These are phyloP conservation scores for Alternaria dauci DNA, from an alignment of 2,329 filamentous ascomycete species.

Conservation along the genomic window DNA sequence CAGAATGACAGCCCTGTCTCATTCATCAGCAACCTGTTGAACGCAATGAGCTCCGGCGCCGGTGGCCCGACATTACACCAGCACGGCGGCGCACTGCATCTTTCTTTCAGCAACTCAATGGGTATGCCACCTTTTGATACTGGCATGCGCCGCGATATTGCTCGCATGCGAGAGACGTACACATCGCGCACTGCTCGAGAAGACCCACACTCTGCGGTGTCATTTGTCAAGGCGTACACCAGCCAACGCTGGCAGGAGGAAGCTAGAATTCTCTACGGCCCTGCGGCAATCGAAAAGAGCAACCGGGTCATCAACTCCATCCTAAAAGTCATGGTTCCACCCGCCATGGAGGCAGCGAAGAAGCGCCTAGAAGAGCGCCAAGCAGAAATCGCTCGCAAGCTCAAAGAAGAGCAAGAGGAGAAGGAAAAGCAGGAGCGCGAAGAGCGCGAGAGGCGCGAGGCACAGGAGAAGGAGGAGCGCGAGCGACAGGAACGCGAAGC, in stretches of 20 bases:
- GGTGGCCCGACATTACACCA: conserved; percentile 40
- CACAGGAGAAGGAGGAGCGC: conserved; percentile 58
- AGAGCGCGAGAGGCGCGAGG: conserved; percentile 64
- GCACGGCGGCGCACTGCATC: conserved; percentile 59
- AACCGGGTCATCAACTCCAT: conserved; percentile 73
- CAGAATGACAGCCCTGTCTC: conserved; percentile 60
- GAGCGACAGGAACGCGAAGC: conserved; percentile 52
- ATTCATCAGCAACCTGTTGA: conserved; percentile 66
- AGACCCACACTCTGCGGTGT: conserved; percentile 76
- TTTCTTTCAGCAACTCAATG: conserved; percentile 58
- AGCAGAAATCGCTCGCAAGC: conserved; percentile 73
- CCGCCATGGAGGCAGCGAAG: conserved; percentile 83
- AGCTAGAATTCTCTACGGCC: conserved; percentile 82
- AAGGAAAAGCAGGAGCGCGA: conserved; percentile 68
- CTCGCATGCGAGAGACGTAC: conserved; percentile 42
- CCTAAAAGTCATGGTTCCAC: conserved; percentile 77
- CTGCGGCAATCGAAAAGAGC: conserved; percentile 72
- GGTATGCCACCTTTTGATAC: conserved; percentile 46
- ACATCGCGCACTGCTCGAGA: conserved; percentile 52
- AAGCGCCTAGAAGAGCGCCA: conserved; percentile 75
- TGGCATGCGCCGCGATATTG: conserved; percentile 42
- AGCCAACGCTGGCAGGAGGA: conserved; percentile 87
- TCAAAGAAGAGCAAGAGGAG: conserved; percentile 69
- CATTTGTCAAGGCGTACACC: conserved; percentile 77
- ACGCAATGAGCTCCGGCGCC: conserved; percentile 59